Evolutionary conservation across 2,329 filamentous ascomycete genomes (phyloP), one percentile per base, ranked within the genome.

Genomic region (Trichoderma sp.): DNA sequence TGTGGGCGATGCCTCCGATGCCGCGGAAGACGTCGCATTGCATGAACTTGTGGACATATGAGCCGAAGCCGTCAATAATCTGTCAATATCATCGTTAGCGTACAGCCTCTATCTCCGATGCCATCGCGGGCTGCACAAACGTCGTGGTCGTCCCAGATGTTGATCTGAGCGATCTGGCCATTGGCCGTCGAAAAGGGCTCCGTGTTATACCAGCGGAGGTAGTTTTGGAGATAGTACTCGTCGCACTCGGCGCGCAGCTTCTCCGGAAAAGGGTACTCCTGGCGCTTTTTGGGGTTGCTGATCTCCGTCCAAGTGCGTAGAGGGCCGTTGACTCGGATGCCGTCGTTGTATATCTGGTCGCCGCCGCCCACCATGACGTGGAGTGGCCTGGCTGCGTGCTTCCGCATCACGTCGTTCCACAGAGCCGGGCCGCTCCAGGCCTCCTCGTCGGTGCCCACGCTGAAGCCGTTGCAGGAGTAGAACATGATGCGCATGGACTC

Each of bases 401-500:
- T 88, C 71, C 96, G 90, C 69, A 93, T 77, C 10, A 98, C 93
- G 74, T 99, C 94, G 72, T 95, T 92, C 95, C 95, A 99, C 64
- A 99, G 80, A 5, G 92, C 92, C n/a, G 92, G 90, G 0, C 95
- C 95, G 73, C 90, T 94, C 81, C 93, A 96, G 48, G 89, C 88
- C 57, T 91, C 88, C 67, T 95, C 88, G 75, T 97, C 90, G 3
- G 92, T 94, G 62, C 90, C 91, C 45, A 95, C 84, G 70, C 91
- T 94, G 80, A 99, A 99, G 17, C 95, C 96, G 76, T 99, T 99
- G 80, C 95, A 97, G 65, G 92, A 97, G 80, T 97, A 91, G 78
- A 97, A 99, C 92, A 98, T 96, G 74, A 97, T 91, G 74, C 96
- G 92, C 94, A 99, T 98, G 5, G 91, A 91, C 77, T 97, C 89